Conservation (phyloP, 768 basidiomycete genomes). For the Galerina marginata region DNA sequence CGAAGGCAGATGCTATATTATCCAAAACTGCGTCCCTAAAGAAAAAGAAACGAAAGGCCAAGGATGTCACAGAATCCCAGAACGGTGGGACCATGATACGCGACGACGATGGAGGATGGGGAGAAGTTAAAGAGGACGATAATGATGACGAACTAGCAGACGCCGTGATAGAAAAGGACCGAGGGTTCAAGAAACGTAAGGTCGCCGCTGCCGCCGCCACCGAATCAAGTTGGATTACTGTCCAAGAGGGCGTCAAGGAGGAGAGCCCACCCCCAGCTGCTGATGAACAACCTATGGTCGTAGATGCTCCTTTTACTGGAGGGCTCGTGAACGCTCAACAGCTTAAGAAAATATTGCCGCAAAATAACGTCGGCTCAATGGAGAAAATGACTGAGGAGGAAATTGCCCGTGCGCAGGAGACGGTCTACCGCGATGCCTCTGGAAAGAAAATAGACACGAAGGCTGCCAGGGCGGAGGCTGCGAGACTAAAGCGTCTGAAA, state of each 20-base stretch:
- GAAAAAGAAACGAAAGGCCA: slow-evolving; percentile 79
- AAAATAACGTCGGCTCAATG: slow-evolving; percentile 38
- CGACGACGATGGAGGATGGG: slow-evolving; percentile 82
- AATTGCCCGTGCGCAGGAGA: slow-evolving; percentile 76
- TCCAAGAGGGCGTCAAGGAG: slow-evolving; percentile 59
- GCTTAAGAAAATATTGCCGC: slow-evolving; percentile 66
- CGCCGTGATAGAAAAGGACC: slow-evolving; percentile 73
- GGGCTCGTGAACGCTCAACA: slow-evolving; percentile 82
- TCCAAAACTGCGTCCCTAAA: slow-evolving; percentile 64
- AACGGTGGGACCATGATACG: slow-evolving; percentile 43
- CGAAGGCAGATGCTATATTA: slow-evolving; percentile 95
- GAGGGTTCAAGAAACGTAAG: slow-evolving; percentile 79
- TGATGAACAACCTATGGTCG: slow-evolving; percentile 75
- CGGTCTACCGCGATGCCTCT: slow-evolving; percentile 89
- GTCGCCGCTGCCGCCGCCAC: slow-evolving; percentile 36
- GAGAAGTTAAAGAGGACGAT: slow-evolving; percentile 50
- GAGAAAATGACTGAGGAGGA: slow-evolving; percentile 54
- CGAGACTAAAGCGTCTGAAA: slow-evolving; percentile 75
- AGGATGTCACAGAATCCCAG: slow-evolving; percentile 25
- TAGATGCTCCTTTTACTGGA: slow-evolving; percentile 63
- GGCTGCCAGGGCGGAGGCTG: slow-evolving; percentile 83
- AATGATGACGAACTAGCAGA: slow-evolving; percentile 66
- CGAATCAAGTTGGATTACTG: slow-evolving; percentile 70
- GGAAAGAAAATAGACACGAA: slow-evolving; percentile 92
- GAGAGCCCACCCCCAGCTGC: slow-evolving; percentile 51